phyloP scores from a whole-genome alignment of 345 rosid genomes.

The Aquilaria sinensis region DNA sequence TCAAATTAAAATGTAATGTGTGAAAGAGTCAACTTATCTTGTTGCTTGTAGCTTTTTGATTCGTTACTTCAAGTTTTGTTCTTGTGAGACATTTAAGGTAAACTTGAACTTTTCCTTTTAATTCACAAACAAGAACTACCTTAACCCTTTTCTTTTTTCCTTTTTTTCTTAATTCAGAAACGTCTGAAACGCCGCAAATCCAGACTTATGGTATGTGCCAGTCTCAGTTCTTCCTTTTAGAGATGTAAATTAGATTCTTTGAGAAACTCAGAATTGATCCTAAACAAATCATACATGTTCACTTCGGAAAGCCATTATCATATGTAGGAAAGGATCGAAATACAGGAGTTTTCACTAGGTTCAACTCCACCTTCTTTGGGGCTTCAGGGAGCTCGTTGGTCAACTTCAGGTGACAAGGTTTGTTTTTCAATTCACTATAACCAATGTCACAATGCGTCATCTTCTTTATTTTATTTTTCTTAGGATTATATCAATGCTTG shows the following conservation, averaged over 20 bases:
- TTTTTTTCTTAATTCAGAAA: conserved; percentile 40
- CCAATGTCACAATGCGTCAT: background rate
- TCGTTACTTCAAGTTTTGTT: too few relatives aligned
- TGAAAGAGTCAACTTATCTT: too few relatives aligned
- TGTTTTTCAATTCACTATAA: conserved; percentile 12
- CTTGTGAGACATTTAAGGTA: too few relatives aligned
- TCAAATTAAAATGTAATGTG: too few relatives aligned
- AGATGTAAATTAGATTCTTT: too few relatives aligned
- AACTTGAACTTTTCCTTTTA: background rate
- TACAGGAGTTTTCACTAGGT: conserved; percentile 77
- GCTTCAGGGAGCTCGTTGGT: conserved; percentile 70
- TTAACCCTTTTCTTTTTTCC: background rate
- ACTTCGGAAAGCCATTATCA: conserved; percentile 2
- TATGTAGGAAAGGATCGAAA: conserved; percentile 60
- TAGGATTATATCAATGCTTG: too few relatives aligned
- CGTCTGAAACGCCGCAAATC: conserved; percentile 60
- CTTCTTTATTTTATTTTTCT: too few relatives aligned
- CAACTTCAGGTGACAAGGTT: conserved; percentile 73
- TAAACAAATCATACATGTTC: conserved; percentile 8
- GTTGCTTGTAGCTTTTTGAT: too few relatives aligned
- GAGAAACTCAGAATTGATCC: conserved; percentile 6
- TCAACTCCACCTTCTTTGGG: conserved; percentile 66
- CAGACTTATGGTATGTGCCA: conserved; percentile 57
- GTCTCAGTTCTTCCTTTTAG: conserved; percentile 3
- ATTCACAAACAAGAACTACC: too few relatives aligned